Evolutionary conservation across 2,329 filamentous ascomycete species (phyloP), one percentile per base, ranked within the genome.

Genomic region (Fusarium nygamai): DNA sequence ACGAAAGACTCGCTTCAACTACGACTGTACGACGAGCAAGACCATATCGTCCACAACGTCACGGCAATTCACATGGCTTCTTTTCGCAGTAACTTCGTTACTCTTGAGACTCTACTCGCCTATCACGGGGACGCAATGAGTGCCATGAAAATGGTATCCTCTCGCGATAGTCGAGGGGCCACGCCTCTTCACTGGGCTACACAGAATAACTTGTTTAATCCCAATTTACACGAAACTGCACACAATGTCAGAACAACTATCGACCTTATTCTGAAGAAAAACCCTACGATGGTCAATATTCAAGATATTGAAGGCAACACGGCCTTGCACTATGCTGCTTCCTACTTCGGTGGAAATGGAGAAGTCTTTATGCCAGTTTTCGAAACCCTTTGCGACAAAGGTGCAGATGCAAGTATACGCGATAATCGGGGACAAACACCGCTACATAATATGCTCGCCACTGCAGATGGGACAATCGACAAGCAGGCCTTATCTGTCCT

Each of bases 371-470:
- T 12, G 4, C 20, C 27, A 22, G 5, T 12, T 31, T 48, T 48
- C 4, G 8, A 48, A 8, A 31, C 14, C 8, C 6, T 48, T 48
- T 48, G 9, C 27, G 6, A 17, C 9, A 22, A 31, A 3, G 46
- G 20, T 6, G 27, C 9, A 48, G 20, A 48, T 16, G 9, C 27
- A 31, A n/a, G 20, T 8, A 48, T n/a, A 48, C 20, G 3, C 6
- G 17, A 48, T 1, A 12, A 22, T 8, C 20, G 9, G 9, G 46
- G 27, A 48, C 20, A 48, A 8, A 48, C 20, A 2, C 20, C 27
- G 10, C 27, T n/a, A n/a, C 9, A 48, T 1, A n/a, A n/a, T 4
- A 1, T 17, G 0, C 10, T 48, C 10, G 1, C 27, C 14, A n/a
- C 6, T 8, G 14, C 6, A n/a, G 20, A 31, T 12, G 14, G 22